Evolutionary conservation across 148 eudicot species (phyloP).

Genomic region (Chenopodium berlandieri): DNA sequence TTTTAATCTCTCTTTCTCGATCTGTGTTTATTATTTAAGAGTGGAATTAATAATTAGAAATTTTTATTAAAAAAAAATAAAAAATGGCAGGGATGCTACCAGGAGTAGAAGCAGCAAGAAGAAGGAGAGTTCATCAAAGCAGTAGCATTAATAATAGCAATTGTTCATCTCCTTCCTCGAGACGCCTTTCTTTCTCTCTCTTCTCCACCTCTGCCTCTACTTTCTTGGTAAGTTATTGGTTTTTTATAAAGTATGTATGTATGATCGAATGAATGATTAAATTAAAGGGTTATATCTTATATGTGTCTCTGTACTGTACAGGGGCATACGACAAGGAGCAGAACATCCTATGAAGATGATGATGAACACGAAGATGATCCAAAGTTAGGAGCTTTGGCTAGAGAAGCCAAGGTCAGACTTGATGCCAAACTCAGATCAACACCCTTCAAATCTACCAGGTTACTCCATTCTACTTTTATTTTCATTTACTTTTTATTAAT

Average conservation of each 20-base stretch:
- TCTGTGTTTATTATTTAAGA: too few species aligned
- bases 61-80: too few species aligned
- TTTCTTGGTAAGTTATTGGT: constrained; percentile 13
- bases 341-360: constrained; percentile 28
- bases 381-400: constrained; percentile 54
- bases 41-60: too few species aligned
- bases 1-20: too few species aligned
- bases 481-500: too few species aligned
- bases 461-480: too few species aligned
- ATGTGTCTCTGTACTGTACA: too few species aligned
- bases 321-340: constrained; percentile 25
- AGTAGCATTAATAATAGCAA: constrained; percentile 14
- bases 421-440: constrained; percentile 51
- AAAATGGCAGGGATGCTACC: constrained; percentile 73
- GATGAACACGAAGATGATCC: constrained; percentile 36
- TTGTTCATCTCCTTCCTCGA: constrained; percentile 17
- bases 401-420: constrained; percentile 72
- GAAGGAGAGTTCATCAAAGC: constrained; percentile 54
- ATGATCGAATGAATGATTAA: too few species aligned
- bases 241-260: too few species aligned
- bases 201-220: constrained; percentile 21
- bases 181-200: constrained; percentile 39
- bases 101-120: constrained; percentile 74
- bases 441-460: too few species aligned
- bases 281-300: too few species aligned